Conservation (phyloP, 148 eudicot species). For the Chenopodium berlandieri region DNA sequence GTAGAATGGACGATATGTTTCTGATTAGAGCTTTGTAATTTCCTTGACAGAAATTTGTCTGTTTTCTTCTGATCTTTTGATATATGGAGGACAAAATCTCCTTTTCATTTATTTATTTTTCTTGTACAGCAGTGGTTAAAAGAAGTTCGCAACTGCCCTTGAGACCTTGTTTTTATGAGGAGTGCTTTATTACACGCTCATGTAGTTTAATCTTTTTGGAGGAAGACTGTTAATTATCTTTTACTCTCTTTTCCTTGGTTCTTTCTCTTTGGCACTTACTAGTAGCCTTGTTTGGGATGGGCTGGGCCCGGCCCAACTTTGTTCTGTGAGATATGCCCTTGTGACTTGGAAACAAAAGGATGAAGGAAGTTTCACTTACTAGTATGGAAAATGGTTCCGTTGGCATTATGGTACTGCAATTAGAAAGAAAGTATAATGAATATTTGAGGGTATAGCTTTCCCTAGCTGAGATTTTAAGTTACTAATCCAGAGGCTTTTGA, state of each 20-base stretch:
- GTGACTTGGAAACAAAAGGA: background rate
- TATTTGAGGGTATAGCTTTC: background rate
- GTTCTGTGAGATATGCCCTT: background rate
- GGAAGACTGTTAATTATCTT: background rate
- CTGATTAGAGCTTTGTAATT: background rate
- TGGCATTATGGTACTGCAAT: background rate
- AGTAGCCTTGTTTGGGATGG: background rate
- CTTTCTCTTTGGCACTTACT: background rate
- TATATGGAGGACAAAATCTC: background rate
- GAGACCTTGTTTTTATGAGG: no score
- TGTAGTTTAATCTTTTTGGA: background rate
- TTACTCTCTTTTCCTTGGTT: background rate
- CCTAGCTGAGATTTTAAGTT: background rate
- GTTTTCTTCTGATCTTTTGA: background rate
- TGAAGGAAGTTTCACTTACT: background rate
- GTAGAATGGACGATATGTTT: background rate
- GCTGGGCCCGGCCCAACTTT: background rate
- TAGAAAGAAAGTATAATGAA: no score
- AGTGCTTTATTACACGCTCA: no score
- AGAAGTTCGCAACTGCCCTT: background rate
- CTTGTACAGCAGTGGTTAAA: background rate
- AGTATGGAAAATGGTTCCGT: background rate
- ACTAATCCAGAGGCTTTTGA: background rate
- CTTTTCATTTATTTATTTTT: background rate
- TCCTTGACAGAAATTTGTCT: background rate